phyloP scores from a whole-genome alignment of 176 grass and related monocot genomes.

The Oryza coarctata region DNA sequence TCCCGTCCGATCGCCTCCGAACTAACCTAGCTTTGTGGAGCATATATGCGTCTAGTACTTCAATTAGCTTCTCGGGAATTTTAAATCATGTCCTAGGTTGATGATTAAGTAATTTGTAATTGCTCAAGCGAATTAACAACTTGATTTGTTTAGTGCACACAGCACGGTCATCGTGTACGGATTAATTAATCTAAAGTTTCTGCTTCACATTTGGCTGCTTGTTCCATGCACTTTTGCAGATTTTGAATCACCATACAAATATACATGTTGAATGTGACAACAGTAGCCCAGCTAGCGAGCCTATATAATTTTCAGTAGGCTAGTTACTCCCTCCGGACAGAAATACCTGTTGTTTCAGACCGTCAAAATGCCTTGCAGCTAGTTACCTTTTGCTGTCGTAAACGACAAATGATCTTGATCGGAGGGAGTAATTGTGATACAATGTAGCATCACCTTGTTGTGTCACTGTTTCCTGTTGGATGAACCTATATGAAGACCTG shows the following conservation, averaged over 20 bases:
- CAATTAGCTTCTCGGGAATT: background rate
- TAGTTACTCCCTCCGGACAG: too few relatives aligned
- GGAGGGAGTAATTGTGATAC: too few relatives aligned
- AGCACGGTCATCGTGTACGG: background rate
- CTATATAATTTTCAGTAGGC: background rate
- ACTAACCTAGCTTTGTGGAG: background rate
- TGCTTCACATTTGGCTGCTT: background rate
- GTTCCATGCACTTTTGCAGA: background rate
- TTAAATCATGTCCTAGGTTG: background rate
- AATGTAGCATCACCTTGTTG: background rate
- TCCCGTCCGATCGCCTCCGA: background rate
- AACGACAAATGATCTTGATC: too few relatives aligned
- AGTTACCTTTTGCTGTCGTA: too few relatives aligned
- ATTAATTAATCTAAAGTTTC: background rate
- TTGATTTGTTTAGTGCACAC: conserved; percentile 1
- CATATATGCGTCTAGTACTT: background rate
- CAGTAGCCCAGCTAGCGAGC: background rate
- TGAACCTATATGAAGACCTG: background rate
- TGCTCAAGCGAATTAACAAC: background rate
- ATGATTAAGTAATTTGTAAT: background rate
- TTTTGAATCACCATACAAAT: background rate
- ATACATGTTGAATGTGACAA: background rate
- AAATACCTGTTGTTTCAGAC: too few relatives aligned
- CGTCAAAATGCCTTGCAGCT: too few relatives aligned
- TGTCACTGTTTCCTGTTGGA: background rate